A percentile compares a stretch with the other conserved stretches of the same genome.
phyloP scores from a whole-genome alignment of 169 alveolate genomes.

The Cryptosporidium sp. region DNA sequence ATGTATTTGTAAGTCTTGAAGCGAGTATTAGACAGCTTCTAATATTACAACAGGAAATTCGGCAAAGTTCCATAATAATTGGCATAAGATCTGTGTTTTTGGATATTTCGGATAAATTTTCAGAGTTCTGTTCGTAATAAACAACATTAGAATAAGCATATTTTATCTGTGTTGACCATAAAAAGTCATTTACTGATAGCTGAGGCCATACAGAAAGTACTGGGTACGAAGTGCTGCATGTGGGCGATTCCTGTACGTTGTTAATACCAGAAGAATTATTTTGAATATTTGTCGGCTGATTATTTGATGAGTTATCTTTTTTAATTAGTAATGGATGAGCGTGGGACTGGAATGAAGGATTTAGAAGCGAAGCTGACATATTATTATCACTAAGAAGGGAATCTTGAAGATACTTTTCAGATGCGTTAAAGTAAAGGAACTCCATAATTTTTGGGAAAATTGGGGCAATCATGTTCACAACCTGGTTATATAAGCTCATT shows the following conservation, averaged over 20 bases:
- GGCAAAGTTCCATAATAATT: constrained; percentile 46
- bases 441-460: constrained; percentile 45
- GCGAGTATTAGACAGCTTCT: constrained; percentile 52
- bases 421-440: constrained; percentile 54
- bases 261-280: neutral
- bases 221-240: constrained; percentile 2
- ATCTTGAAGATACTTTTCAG: constrained; percentile 68
- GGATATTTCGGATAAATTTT: neutral
- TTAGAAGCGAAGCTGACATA: constrained; percentile 48
- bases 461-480: neutral
- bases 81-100: constrained; percentile 6
- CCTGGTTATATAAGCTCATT: constrained; percentile 34
- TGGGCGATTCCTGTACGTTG: neutral
- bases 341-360: constrained; percentile 57
- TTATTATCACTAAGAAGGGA: constrained; percentile 43
- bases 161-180: constrained; percentile 69
- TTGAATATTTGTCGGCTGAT: neutral
- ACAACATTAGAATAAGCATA: constrained; percentile 51
- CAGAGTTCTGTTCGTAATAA: neutral
- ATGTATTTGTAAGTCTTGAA: constrained; percentile 45
- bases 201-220: constrained; percentile 71
- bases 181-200: constrained; percentile 49
- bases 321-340: constrained; percentile 50
- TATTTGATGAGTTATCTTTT: neutral
- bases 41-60: constrained; percentile 58